Base-by-base conservation (phyloP, 176 grass and related monocot genomes). In the Puccinellia tenuiflora region DNA sequence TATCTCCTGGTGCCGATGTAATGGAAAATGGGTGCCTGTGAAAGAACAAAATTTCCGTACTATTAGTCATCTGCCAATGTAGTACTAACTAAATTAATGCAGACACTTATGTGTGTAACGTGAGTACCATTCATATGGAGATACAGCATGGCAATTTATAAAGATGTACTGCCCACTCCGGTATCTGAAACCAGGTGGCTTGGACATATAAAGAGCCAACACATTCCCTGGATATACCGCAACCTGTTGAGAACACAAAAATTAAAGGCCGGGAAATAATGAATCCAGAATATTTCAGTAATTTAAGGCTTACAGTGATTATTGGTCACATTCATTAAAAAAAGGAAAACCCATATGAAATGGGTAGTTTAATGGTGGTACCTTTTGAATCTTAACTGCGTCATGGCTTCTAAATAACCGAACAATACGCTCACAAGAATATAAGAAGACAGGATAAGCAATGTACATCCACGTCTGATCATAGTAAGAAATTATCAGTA, bases 391-490 rank as follows among this genome's bases (percentile, higher is more conserved):
- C 68, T 76, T 82, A 75, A 97, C 95, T 15, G 95, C 86, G 37
- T 87, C 88, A 84, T 92, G 90, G 67, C 90, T 91, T 84, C 95
- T 92, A 54, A 94, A 92, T 63, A 90, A 79, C 78, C 95, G 85
- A 81, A 97, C 22, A 81, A 91, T 75, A 6, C 95, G 86, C 86
- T 97, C 95, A 47, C 84, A 75, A 35, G 66, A 82, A 90, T 94
- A 97, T 51, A 97, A 59, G 52, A 92, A 30, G n/a, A 92, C 78
- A 52, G 95, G 95, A 77, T 92, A 84, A 87, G 95, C 88, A 15
- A 97, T 78, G 65, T 97, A 97, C 92, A 97, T 97, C 95, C 95
- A 97, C 14, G 95, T 97, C 95, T 97, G 88, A 67, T 33, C 84
- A 65, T 16, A 75, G 39, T 47, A 73, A 63, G n/a, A 82, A 80